Base-by-base conservation (phyloP, 352 stramenopile species). In the Pythium graminicola region DNA sequence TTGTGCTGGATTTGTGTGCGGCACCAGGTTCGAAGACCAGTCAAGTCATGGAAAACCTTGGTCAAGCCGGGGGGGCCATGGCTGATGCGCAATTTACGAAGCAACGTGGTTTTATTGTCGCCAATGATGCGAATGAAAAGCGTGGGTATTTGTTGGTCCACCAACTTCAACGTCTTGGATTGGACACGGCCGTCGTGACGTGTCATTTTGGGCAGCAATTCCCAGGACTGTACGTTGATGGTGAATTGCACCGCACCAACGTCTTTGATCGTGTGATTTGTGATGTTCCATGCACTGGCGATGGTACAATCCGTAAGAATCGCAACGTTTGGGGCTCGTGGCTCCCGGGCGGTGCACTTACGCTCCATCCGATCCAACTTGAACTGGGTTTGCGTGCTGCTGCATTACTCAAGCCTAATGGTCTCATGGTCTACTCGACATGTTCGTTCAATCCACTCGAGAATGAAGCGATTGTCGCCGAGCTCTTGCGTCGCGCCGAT, bases 371-470 rank as follows among this genome's bases (percentile, higher is more conserved):
- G 5, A 72, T 96, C 22, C 97, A 99, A 69, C 58, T 98, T 35
- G 65, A 82, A 27, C 97, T 99, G 36, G 88, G 93, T 10, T 47
- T 86, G 13, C 81, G 95, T 8, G 95, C 87, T 16, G 78, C 96
- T 22, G 72, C 88, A n/a, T 59, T 98, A 17, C 71, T 98, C 24
- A 83, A 85, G 55, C 60, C 79, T n/a, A 83, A 86, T 19, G 89
- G 92, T 3, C 72, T 87, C 49, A 95, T 98, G 85, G 92, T 97
- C 16, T 98, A 98, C 57, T 97, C 86, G 13, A 98, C 93, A 26
- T 99, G 97, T 64, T 98, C 86, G 28, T 69, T 99, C 45, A 99
- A 99, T 70, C 97, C 97, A 1, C 80, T 99, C 16, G 97, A 99
- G 70, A 89, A 99, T 63, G 97, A 99, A 66, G 96, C 97, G 1